Base-by-base conservation (phyloP, 1,139 yeast species). In the Yamadazyma blattariae region DNA sequence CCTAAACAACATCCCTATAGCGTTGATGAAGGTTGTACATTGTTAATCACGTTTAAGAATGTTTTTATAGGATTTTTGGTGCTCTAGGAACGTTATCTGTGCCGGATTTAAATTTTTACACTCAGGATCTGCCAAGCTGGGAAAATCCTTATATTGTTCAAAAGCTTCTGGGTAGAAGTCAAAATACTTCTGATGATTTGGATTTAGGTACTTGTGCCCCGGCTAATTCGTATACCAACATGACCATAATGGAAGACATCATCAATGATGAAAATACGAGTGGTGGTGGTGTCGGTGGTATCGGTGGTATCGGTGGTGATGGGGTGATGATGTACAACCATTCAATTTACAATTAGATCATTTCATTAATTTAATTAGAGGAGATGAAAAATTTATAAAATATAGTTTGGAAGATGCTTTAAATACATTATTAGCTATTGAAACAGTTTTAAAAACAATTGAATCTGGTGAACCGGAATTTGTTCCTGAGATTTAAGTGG, bases 351-450 rank as follows among this genome's bases (percentile, higher is more conserved):
- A 62, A 40, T 47, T 62, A 32, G 54, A 53, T 19, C 71, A 65
- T 41, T 64, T 65, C 42, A 58, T 67, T 23, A 59, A 63, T 35
- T 49, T 67, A 40, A 51, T 67, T 20, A 54, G 46, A 6, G 71
- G 69, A 5, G 35, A 36, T 1, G 72, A 67, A 38, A 39, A 48
- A 1, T 5, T 5, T 5, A 57, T 45, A 14, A 62, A 59, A 35
- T 67, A 73, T 41, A 48, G 66, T 1, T 71, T 71, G 2, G 63
- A 59, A 30, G 73, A 67, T 46, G 74, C 72, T 5, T 54, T 66
- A 39, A 51, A 58, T 31, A 69, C 72, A 0, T 50, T 67, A 32
- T 52, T 67, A 33, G 63, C 70, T 41, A 63, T 67, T 18, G 69
- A 67, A 36, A 69, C 72, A 1, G 71, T 67, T 4, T 38, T 59